A percentile compares a stretch with the other conserved stretches of the same genome.
Evolutionary conservation across 75 land plant species (phyloP).

Genomic region (Cupressus sempervirens): DNA sequence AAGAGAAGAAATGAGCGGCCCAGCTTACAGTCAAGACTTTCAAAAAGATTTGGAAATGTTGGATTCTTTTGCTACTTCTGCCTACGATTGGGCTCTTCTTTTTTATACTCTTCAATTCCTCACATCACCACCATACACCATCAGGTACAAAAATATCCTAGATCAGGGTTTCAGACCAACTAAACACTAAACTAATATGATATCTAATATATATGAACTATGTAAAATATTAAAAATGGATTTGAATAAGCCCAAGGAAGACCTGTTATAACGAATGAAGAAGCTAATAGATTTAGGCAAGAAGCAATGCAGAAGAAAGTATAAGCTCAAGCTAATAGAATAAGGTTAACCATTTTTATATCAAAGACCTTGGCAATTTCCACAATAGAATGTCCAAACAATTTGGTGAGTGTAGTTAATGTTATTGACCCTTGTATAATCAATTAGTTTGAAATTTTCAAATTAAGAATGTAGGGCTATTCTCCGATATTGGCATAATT

Average conservation of each 20-base stretch:
- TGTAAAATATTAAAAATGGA: not conserved
- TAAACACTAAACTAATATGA: too few species aligned
- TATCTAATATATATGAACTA: too few species aligned
- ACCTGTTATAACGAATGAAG: not conserved
- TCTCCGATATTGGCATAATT: not conserved
- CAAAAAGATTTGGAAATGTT: not conserved
- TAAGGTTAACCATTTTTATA: not conserved
- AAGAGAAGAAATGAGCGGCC: not conserved
- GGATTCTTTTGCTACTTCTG: slow-evolving; percentile 7
- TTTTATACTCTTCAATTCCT: not conserved
- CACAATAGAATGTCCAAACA: not conserved
- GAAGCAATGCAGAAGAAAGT: not conserved
- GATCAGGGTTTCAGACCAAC: not conserved
- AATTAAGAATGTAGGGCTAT: not conserved
- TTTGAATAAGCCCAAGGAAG: not conserved
- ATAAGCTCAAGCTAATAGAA: not conserved
- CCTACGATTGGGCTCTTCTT: slow-evolving; percentile 3
- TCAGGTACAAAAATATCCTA: not conserved
- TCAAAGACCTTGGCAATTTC: not conserved
- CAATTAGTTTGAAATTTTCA: not conserved
- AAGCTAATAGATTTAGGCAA: not conserved
- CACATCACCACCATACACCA: not conserved
- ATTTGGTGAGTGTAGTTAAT: not conserved
- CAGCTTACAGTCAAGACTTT: not conserved
- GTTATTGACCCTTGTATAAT: not conserved